Evolutionary conservation across 2,329 filamentous ascomycete species (phyloP).

Genomic region (Pseudocercospora ulei): DNA sequence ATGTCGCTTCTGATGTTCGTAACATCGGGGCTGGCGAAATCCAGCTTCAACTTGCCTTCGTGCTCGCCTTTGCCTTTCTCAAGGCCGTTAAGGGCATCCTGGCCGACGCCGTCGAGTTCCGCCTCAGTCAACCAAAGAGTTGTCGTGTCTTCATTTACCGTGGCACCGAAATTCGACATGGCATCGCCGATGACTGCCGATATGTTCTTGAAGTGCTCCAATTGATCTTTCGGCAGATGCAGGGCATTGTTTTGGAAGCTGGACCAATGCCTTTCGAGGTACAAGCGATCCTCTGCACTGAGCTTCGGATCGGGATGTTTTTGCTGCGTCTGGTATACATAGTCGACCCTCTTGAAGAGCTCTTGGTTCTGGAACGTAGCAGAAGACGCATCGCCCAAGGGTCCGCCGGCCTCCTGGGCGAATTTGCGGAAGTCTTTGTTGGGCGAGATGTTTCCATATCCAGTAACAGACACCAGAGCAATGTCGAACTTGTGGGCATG

Average conservation of each 20-base stretch:
- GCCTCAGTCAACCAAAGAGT: conserved; percentile 64
- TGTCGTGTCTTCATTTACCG: conserved; percentile 66
- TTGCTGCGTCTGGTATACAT: conserved; percentile 38
- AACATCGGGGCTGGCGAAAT: conserved; percentile 63
- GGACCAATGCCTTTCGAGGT: conserved; percentile 64
- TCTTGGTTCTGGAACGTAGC: conserved; percentile 70
- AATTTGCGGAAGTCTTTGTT: conserved; percentile 39
- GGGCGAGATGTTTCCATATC: conserved; percentile 41
- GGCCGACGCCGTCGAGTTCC: conserved; percentile 64
- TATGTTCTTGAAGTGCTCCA: conserved; percentile 67
- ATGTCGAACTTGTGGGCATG: conserved; percentile 44
- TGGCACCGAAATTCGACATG: conserved; percentile 62
- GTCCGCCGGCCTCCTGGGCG: conserved; percentile 38
- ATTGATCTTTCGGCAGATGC: conserved; percentile 53
- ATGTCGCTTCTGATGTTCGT: conserved; percentile 68
- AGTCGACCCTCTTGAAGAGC: conserved; percentile 52
- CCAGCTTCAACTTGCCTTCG: conserved; percentile 54
- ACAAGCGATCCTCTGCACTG: conserved; percentile 55
- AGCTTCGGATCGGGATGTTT: conserved; percentile 42
- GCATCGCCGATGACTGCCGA: conserved; percentile 65
- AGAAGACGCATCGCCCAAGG: conserved; percentile 55
- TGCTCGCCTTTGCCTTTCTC: conserved; percentile 63
- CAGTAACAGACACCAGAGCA: conserved; percentile 43
- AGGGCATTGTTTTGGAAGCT: conserved; percentile 64
- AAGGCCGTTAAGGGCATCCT: conserved; percentile 54